These are phyloP conservation scores for Paramecium caudatum DNA, from an alignment of 73 alveolate genomes.

Conservation along the genomic window DNA sequence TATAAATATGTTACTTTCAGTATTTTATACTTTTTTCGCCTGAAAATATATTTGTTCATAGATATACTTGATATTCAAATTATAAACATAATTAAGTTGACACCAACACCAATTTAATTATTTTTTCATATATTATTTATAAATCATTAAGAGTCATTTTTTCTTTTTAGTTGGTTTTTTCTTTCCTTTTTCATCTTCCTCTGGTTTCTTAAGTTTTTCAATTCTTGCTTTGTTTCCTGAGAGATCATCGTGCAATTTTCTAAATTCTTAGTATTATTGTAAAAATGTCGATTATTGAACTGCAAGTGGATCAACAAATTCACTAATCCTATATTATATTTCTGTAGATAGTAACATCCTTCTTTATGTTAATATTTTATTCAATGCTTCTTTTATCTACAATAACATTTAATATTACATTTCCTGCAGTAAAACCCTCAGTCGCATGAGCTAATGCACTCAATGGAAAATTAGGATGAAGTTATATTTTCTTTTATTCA, in stretches of 20 bases:
- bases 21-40: neutral
- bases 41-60: neutral
- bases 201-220: slow-evolving; percentile 81
- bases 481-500: slow-evolving; percentile 80
- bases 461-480: slow-evolving; percentile 88
- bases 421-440: slow-evolving; percentile 93
- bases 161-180: slow-evolving; percentile 23
- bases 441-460: slow-evolving; percentile 91
- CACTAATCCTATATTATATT: slow-evolving; percentile 82
- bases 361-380: slow-evolving; percentile 86
- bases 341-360: slow-evolving; percentile 77
- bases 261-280: slow-evolving; percentile 78
- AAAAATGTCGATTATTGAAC: slow-evolving; percentile 80
- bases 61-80: neutral
- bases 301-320: slow-evolving; percentile 89
- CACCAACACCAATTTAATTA: no score
- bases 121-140: neutral
- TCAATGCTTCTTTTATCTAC: slow-evolving; percentile 80
- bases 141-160: neutral
- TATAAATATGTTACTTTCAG: neutral
- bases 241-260: slow-evolving; percentile 82
- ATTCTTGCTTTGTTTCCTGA: slow-evolving; percentile 78
- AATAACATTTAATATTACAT: slow-evolving; percentile 45
- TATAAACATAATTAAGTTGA: neutral
- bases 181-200: slow-evolving; percentile 78